These are phyloP conservation scores for Lactifluus rugatus DNA, from an alignment of 768 basidiomycete genomes.

Conservation along the genomic window DNA sequence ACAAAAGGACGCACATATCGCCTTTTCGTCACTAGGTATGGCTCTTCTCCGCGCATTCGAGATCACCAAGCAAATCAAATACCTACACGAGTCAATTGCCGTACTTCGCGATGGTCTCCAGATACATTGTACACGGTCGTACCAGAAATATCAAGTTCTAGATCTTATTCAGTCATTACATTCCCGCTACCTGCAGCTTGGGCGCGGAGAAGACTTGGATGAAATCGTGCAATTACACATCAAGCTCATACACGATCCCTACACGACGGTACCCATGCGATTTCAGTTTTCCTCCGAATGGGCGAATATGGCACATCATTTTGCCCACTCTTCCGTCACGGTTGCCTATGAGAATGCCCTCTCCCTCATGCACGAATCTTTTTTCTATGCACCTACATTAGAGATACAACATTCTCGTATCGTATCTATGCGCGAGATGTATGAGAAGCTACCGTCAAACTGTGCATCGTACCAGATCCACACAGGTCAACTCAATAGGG, in stretches of 20 bases:
- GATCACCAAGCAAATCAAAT: neutral
- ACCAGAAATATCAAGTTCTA: fast-evolving
- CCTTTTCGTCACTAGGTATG: neutral
- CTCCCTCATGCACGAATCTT: neutral
- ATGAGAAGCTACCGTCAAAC: neutral
- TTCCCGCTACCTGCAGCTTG: neutral
- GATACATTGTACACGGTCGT: neutral
- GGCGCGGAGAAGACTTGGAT: neutral
- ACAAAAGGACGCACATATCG: no score
- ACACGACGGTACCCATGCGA: neutral
- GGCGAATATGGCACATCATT: neutral
- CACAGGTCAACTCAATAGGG: neutral
- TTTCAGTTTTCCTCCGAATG: neutral
- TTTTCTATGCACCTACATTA: neutral
- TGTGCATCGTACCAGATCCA: neutral
- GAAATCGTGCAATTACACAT: neutral
- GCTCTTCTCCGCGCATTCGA: neutral
- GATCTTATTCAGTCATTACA: neutral
- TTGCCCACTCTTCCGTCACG: neutral
- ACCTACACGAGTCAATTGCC: neutral
- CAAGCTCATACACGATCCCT: neutral
- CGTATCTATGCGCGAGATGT: neutral
- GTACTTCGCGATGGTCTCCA: neutral
- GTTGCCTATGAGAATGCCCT: neutral
- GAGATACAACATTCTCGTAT: conserved; percentile 1